Conservation (phyloP, 2,329 filamentous ascomycete genomes). For the Colletotrichum sidae region DNA sequence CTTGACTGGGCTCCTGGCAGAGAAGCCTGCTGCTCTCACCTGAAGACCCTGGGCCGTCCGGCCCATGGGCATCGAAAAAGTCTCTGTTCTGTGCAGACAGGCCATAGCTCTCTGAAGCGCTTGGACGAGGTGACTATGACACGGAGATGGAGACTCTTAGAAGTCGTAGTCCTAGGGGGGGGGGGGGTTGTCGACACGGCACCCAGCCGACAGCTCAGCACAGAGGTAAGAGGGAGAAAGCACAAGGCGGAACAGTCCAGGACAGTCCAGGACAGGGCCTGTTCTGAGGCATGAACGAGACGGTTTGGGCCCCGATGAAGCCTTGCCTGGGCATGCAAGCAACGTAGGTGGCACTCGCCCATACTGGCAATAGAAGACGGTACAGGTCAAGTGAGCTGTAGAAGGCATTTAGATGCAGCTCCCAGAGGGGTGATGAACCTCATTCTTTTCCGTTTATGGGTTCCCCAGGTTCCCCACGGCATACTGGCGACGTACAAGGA, state of each 20-base stretch:
- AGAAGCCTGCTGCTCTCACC: constrained; percentile 4
- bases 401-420: constrained; percentile 15
- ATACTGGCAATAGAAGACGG: constrained; percentile 14
- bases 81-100: constrained; percentile 20
- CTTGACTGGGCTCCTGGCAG: constrained; percentile 8
- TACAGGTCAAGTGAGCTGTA: neutral
- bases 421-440: constrained; percentile 3
- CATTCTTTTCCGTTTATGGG: constrained; percentile 6
- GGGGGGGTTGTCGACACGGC: constrained; percentile 13
- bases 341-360: constrained; percentile 31
- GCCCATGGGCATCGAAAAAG: constrained; percentile 30
- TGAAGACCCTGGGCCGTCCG: constrained; percentile 28
- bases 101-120: constrained; percentile 28
- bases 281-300: constrained; percentile 20
- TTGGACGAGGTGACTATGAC: constrained; percentile 30
- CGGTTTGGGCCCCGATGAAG: constrained; percentile 31
- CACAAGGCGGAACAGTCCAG: neutral
- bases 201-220: constrained; percentile 21
- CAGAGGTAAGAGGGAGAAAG: constrained; percentile 9
- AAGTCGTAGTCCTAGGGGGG: no score
- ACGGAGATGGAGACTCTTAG: constrained; percentile 4
- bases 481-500: neutral
- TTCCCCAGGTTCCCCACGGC: constrained; percentile 21
- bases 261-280: constrained; percentile 10
- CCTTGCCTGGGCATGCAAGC: constrained; percentile 26